phyloP scores from a whole-genome alignment of 2,329 filamentous ascomycete species.

The Calonectria hongkongensis region DNA sequence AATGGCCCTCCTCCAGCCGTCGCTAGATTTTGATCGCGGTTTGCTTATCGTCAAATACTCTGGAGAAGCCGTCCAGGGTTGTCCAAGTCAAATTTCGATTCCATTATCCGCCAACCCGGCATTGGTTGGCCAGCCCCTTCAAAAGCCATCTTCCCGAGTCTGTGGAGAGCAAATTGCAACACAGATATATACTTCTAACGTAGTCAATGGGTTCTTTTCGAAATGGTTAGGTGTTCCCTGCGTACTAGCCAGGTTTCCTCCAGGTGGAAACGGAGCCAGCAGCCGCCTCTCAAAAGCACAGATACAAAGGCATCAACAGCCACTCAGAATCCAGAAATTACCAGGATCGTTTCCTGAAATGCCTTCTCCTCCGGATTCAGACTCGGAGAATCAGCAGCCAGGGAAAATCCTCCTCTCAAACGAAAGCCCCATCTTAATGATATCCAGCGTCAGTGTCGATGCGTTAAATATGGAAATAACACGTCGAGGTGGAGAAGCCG shows the following conservation, averaged over 20 bases:
- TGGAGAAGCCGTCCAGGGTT: conserved; percentile 55
- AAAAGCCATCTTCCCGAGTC: conserved; percentile 77
- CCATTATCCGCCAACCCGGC: conserved; percentile 82
- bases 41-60: conserved; percentile 77
- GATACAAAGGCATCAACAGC: conserved; percentile 74
- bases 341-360: conserved; percentile 73
- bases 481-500: conserved; percentile 75
- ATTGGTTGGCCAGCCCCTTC: conserved; percentile 67
- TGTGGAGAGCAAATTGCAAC: conserved; percentile 88
- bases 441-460: conserved; percentile 87
- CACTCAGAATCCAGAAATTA: conserved; percentile 56
- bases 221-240: conserved; percentile 85
- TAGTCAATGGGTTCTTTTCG: conserved; percentile 87
- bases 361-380: conserved; percentile 75
- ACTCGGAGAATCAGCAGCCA: conserved; percentile 64
- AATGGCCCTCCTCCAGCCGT: conserved; percentile 89
- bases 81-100: conserved; percentile 66
- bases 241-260: conserved; percentile 87
- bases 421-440: conserved; percentile 92
- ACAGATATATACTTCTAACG: conserved; percentile 79
- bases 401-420: conserved; percentile 87
- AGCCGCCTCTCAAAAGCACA: conserved; percentile 84
- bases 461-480: conserved; percentile 84
- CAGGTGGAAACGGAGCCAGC: conserved; percentile 75
- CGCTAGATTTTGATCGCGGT: conserved; percentile 81